Evolutionary conservation across 2,329 filamentous ascomycete species (phyloP).

Genomic region (Alternaria longipes): DNA sequence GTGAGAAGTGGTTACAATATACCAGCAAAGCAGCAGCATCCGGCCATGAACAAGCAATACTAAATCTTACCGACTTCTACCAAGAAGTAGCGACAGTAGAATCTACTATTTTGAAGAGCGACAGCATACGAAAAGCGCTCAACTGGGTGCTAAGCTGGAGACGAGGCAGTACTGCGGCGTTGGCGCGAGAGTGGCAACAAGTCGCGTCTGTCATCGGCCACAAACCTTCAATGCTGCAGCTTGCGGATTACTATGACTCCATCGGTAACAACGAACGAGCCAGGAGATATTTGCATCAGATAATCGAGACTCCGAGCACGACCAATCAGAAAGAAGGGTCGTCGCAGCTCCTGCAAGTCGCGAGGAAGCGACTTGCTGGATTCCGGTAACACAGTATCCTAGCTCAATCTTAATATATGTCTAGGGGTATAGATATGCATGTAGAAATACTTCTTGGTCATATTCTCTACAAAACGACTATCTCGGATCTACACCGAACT

Average conservation of each 20-base stretch:
- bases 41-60: conserved; percentile 50
- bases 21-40: conserved; percentile 57
- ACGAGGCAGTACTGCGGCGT: conserved; percentile 16
- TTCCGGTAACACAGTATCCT: not conserved
- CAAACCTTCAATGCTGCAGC: conserved; percentile 38
- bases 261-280: conserved; percentile 26
- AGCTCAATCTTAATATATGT: not conserved
- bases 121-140: conserved; percentile 27
- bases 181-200: conserved; percentile 46
- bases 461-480: conserved; percentile 15
- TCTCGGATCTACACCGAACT: conserved; percentile 25
- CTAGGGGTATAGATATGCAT: not conserved
- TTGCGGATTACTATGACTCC: conserved; percentile 34
- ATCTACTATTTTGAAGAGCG: conserved; percentile 16
- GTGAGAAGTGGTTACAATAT: conserved; percentile 54
- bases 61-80: conserved; percentile 54
- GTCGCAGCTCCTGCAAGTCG: conserved; percentile 35
- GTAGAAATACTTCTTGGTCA: conserved; percentile 7
- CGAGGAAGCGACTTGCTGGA: conserved; percentile 31
- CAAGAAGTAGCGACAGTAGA: conserved; percentile 40
- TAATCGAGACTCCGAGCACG: conserved; percentile 26
- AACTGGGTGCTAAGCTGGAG: conserved; percentile 38
- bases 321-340: conserved; percentile 36
- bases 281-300: conserved; percentile 22
- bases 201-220: conserved; percentile 39